Percentiles rank a stretch among this genome's conserved stretches.
These are phyloP conservation scores for Yamadazyma membranifaciens DNA, from an alignment of 1,139 yeast genomes.

Conservation along the genomic window DNA sequence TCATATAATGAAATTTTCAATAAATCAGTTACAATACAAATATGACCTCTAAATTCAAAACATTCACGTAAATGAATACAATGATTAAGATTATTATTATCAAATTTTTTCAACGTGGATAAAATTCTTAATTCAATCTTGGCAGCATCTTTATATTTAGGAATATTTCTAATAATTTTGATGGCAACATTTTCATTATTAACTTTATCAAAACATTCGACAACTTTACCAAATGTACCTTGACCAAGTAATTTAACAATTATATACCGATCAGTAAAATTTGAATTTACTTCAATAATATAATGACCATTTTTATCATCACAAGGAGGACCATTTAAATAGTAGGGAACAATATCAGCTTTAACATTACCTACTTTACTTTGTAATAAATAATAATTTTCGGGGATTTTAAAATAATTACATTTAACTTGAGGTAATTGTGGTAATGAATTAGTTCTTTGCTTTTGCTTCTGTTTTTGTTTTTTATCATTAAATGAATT, in stretches of 20 bases:
- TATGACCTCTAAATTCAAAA: slow-evolving; percentile 90
- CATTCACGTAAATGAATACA: slow-evolving; percentile 83
- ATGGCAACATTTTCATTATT: slow-evolving; percentile 75
- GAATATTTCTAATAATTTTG: slow-evolving; percentile 81
- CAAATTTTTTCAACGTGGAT: slow-evolving; percentile 76
- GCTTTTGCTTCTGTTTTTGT: slow-evolving; percentile 30
- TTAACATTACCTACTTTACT: slow-evolving; percentile 46
- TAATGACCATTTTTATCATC: slow-evolving; percentile 87
- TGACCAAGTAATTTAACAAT: slow-evolving; percentile 79
- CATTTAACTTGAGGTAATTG: slow-evolving; percentile 60
- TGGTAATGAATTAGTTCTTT: slow-evolving; percentile 68
- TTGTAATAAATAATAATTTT: slow-evolving; percentile 35
- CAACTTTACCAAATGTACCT: slow-evolving; percentile 97
- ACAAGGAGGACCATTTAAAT: slow-evolving; percentile 44
- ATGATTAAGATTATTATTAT: slow-evolving; percentile 65
- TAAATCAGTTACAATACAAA: slow-evolving; percentile 88
- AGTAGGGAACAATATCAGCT: slow-evolving; percentile 41
- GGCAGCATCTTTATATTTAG: slow-evolving; percentile 82
- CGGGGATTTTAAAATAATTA: slow-evolving; percentile 40
- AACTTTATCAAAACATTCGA: slow-evolving; percentile 62
- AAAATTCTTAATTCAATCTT: slow-evolving; percentile 76
- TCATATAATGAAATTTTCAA: slow-evolving; percentile 85
- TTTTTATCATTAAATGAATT: background rate
- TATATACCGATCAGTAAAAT: slow-evolving; percentile 66
- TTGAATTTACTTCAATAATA: slow-evolving; percentile 57